These are phyloP conservation scores for Antitrichia curtipendula DNA, from an alignment of 225 moss, liverwort and hornwort genomes.

Conservation along the genomic window DNA sequence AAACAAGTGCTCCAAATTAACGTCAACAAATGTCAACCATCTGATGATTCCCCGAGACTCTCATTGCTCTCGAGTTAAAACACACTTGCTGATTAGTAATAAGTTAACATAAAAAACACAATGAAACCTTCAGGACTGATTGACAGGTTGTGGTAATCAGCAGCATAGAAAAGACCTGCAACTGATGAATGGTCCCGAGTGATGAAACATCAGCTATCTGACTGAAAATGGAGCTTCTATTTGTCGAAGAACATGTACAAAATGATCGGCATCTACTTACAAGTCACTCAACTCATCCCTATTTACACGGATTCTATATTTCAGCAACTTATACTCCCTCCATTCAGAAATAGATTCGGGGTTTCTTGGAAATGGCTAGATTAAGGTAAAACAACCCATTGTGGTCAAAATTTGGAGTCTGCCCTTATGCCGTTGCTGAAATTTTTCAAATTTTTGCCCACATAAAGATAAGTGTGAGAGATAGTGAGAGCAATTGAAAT, in stretches of 20 bases:
- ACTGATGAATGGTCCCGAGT: neutral
- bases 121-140: neutral
- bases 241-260: neutral
- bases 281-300: neutral
- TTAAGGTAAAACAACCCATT: too few relatives aligned
- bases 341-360: too few relatives aligned
- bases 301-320: too few relatives aligned
- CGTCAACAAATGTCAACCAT: neutral
- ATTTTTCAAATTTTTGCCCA: too few relatives aligned
- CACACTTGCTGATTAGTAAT: neutral
- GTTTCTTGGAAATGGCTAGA: too few relatives aligned
- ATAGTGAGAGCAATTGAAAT: too few relatives aligned
- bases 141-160: neutral
- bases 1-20: neutral
- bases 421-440: too few relatives aligned
- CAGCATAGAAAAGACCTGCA: neutral
- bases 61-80: neutral
- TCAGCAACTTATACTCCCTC: too few relatives aligned
- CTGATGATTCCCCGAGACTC: neutral
- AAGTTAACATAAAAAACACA: neutral
- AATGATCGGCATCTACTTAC: neutral
- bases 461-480: too few relatives aligned
- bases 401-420: too few relatives aligned
- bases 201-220: neutral
- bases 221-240: neutral